Base-by-base conservation (phyloP, 352 stramenopile genomes). In the Phytophthora sansomeana region DNA sequence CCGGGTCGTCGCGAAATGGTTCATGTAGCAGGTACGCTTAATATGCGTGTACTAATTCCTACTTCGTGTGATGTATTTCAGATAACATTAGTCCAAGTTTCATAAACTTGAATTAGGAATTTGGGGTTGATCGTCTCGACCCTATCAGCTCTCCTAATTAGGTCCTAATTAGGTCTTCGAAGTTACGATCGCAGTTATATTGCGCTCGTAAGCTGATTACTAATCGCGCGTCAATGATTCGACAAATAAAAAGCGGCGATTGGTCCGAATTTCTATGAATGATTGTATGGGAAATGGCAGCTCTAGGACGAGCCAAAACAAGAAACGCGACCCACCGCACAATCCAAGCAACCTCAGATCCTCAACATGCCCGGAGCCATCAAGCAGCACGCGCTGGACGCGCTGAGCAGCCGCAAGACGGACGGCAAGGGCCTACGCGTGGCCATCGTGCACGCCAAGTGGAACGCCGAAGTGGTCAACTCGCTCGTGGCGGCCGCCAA, bases 401-500 rank as follows among this genome's bases (percentile, higher is more conserved):
- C 83, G 54, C 81, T 94, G 44, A 92, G 81, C 74, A 87, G 65
- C 60, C 83, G 83, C 78, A 92, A 89, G 83, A 87, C 83, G 24
- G 85, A 95, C 74, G 87, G 87, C 58, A 73, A 35, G 30, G 85
- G 85, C 8, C 72, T 95, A 43, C 85, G 87, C 70, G 74, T 95
- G 41, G 87, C 85, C 68, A 94, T 97, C 51, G 83, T 92, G 60
- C 81, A 90, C 74, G 77, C 90, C 62, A 83, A 92, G 67, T 97
- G 90, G 90, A 97, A 97, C 69, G 73, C 73, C 29, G 85, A 95
- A 64, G 75, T 97, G 65, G 89, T 97, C 46, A 61, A 63, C 39
- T 79, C 87, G 51, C 81, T 97, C 16, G 79, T 92, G 14, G 48
- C 70, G 0, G 89, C 85, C 51, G 81, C 74, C 60, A 81, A 85